Base-by-base conservation (phyloP, 2,329 filamentous ascomycete genomes). In the Gnomoniopsis smithogilvyi region DNA sequence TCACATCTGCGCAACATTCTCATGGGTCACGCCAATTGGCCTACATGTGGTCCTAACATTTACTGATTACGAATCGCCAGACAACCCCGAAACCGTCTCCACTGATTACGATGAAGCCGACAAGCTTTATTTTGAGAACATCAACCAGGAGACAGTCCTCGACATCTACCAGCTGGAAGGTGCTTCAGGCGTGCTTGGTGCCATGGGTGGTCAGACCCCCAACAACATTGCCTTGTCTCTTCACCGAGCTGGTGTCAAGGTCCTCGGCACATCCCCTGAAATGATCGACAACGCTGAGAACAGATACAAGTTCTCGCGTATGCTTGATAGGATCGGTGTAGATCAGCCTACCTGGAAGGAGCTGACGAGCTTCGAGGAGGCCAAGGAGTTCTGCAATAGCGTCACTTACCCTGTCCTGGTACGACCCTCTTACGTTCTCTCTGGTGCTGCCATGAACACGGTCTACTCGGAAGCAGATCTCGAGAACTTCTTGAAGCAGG, bases 271-370 rank as follows among this genome's bases (percentile, higher is more conserved):
- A 1, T 97, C 94, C 0, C 95, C 95, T 11, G 95, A 99, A 74
- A 98, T 98, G 94, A 98, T 99, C 70, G 95, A 99, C 73, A 92
- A 85, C 38, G 95, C 95, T 1, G 95, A 99, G 80, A 98, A 99
- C 74, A 84, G 95, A 60, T 98, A 96, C 83, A 98, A 98, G 80
- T 98, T 98, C 80, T 96, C 92, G 47, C 92, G 95, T 70, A 96
- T 98, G 92, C 82, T 98, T 65, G 95, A 99, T 75, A 85, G 90
- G 66, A 96, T 98, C 66, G 89, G 84, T 26, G 95, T 99, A 34
- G 95, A 99, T 72, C 95, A 99, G 77, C 95, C 95, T 6, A 91
- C 91, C 8, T 99, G 95, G 95, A 98, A 97, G 78, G 95, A 98
- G 74, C 80, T 98, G 56, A 98, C 93, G 2, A 96, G 92, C 78